These are phyloP conservation scores for Cotoneaster glaucophyllus DNA, from an alignment of 306 rosid genomes.

Conservation along the genomic window DNA sequence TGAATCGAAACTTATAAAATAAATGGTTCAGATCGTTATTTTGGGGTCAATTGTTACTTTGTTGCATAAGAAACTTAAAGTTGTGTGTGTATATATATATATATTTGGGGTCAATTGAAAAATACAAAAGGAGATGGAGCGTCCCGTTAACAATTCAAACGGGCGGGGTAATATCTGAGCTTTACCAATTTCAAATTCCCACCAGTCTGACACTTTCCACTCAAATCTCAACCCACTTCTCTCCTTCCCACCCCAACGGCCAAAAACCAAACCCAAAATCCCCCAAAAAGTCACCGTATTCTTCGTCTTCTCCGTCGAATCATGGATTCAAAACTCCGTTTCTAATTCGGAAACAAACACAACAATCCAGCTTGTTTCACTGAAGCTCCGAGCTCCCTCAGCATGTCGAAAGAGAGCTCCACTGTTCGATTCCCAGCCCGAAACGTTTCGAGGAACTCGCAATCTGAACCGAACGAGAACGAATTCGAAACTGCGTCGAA, in stretches of 20 bases:
- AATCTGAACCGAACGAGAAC: slow-evolving; percentile 55
- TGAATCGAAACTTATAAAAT: too few species aligned
- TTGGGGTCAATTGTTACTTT: too few species aligned
- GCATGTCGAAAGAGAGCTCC: slow-evolving; percentile 12
- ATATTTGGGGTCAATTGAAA: background rate
- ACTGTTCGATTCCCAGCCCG: background rate
- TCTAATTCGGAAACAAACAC: background rate
- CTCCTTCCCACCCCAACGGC: background rate
- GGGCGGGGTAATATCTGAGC: slow-evolving; percentile 3
- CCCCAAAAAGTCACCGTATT: background rate
- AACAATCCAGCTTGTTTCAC: background rate
- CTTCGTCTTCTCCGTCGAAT: background rate
- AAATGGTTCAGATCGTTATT: too few species aligned
- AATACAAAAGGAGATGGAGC: background rate
- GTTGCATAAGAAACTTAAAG: too few species aligned
- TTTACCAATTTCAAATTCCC: background rate
- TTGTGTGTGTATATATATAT: too few species aligned
- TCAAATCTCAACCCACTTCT: background rate
- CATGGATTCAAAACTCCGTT: background rate
- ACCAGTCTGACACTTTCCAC: background rate
- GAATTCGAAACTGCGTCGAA: slow-evolving; percentile 39
- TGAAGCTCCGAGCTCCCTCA: background rate
- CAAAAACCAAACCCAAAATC: background rate
- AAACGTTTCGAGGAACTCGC: slow-evolving; percentile 1
- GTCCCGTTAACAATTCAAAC: background rate